A percentile compares a stretch with the other conserved stretches of the same genome.
phyloP scores from a whole-genome alignment of 1,139 yeast genomes.

The Pichia sorboxylosa region DNA sequence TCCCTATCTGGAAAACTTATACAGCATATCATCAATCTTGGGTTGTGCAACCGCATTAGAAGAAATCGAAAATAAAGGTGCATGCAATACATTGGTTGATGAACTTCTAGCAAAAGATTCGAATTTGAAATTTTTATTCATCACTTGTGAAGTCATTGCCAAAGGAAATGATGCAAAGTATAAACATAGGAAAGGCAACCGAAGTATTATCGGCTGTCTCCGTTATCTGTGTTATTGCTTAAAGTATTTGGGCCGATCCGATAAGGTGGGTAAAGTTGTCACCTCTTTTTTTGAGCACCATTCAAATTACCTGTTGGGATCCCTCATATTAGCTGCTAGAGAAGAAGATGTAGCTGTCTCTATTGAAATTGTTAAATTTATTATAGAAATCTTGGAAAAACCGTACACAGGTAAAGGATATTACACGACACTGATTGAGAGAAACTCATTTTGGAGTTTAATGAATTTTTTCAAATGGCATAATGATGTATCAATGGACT shows the following conservation, averaged over 20 bases:
- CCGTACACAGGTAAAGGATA: constrained; percentile 8
- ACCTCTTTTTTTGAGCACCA: constrained; percentile 12
- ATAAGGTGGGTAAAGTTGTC: constrained; percentile 9
- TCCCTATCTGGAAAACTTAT: constrained; percentile 5
- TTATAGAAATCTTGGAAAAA: constrained; percentile 11
- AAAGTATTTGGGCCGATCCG: constrained; percentile 6
- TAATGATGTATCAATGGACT: not conserved
- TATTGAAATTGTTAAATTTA: constrained; percentile 12
- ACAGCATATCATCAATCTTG: constrained; percentile 8
- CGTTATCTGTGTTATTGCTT: constrained; percentile 10
- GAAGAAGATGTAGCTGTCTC: constrained; percentile 6
- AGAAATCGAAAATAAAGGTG: constrained; percentile 16
- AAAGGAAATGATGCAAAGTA: constrained; percentile 11
- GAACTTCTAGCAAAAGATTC: constrained; percentile 27
- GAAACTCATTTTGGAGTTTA: constrained; percentile 13
- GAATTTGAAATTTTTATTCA: constrained; percentile 26
- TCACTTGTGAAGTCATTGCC: constrained; percentile 29
- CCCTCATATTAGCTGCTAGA: constrained; percentile 9
- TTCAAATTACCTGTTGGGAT: constrained; percentile 9
- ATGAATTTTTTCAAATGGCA: constrained; percentile 6
- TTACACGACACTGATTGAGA: constrained; percentile 9
- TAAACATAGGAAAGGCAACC: constrained; percentile 7
- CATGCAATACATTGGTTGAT: constrained; percentile 14
- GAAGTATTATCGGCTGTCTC: constrained; percentile 15
- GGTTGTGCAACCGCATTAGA: constrained; percentile 37